Conservation (phyloP, 768 basidiomycete genomes). For the Amyloporia xantha region DNA sequence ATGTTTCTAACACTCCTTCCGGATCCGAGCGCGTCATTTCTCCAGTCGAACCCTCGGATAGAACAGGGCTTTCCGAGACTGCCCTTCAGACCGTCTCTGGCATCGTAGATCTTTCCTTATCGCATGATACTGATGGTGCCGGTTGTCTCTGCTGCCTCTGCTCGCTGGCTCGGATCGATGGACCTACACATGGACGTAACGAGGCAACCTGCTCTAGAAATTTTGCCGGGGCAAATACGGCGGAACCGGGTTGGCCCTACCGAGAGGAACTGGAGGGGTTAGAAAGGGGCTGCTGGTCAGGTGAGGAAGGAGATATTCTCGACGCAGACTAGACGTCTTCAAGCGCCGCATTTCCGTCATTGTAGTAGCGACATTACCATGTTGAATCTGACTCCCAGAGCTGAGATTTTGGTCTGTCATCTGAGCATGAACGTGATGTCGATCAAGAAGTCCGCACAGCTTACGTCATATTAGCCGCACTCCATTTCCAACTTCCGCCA, state of each 20-base stretch:
- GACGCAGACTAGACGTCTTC: not conserved
- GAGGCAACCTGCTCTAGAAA: constrained; percentile 3
- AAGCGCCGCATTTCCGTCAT: too few species aligned
- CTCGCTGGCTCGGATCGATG: constrained; percentile 3
- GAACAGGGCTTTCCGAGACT: too few species aligned
- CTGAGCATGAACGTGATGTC: constrained; percentile 3
- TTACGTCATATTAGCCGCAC: constrained; percentile 4
- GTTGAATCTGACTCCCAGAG: too few species aligned
- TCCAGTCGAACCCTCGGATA: too few species aligned
- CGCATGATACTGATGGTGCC: not conserved
- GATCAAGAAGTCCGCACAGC: not conserved
- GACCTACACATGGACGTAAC: constrained; percentile 2
- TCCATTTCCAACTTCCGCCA: constrained; percentile 5
- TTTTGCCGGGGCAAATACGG: not conserved
- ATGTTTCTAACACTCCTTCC: too few species aligned
- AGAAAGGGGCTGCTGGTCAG: not conserved
- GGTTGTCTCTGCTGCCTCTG: not conserved
- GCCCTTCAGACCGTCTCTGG: too few species aligned
- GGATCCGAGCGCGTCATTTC: too few species aligned
- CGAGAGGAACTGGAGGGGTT: not conserved
- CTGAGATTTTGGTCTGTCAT: constrained; percentile 2
- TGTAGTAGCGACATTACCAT: too few species aligned
- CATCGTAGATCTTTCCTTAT: not conserved
- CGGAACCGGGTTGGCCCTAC: not conserved
- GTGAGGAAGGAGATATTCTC: not conserved